Base-by-base conservation (phyloP, 139 green algal genomes). In the Chlorella sp. region DNA sequence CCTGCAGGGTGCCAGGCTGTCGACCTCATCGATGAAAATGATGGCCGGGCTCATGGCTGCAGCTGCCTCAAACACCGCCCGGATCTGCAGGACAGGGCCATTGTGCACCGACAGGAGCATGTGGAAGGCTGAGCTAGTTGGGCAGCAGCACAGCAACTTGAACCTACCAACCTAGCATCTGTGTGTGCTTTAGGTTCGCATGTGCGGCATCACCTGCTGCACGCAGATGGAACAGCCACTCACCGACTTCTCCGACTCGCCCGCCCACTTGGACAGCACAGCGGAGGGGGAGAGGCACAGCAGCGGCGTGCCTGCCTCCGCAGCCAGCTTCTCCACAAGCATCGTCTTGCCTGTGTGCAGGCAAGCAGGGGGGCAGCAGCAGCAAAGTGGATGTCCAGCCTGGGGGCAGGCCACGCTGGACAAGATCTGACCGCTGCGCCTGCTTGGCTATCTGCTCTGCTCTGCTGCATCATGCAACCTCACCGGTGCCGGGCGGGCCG, bases 11-110 rank as follows among this genome's bases (percentile, higher is more conserved):
- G 87, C 90, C n/a, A 95, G 74, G 63, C 78, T 87, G 68, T 95
- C 92, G 1, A 95, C 73, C 78, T 95, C 91, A 82, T 95, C 92
- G 26, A 95, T 86, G 86, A 95, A 95, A 5, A 95, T 62, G 47
- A 93, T 84, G 78, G 82, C 85, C 15, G 92, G 92, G 86, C 86
- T 82, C 80, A 92, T 62, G 5, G 70, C 62, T 0, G 74, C 32
- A 1, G 92, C 92, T 28, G 86, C 81, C 44, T 88, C 85, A 87
- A 95, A 95, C 39, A 90, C 86, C 55, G 70, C 6, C 47, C 83
- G 63, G 51, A 60, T 60, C 51, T 60, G 51, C n/a, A n/a, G n/a
- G 44, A 55, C 44, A 11, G 11, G 44, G 44, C 44, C 44, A 11
- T 7, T 7, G 44, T 11, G 44, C 44, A 55, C n/a, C n/a, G n/a